A percentile compares a stretch with the other conserved stretches of the same genome.
These are phyloP conservation scores for Pyricularia grisea DNA, from an alignment of 2,329 filamentous ascomycete species.

Conservation along the genomic window DNA sequence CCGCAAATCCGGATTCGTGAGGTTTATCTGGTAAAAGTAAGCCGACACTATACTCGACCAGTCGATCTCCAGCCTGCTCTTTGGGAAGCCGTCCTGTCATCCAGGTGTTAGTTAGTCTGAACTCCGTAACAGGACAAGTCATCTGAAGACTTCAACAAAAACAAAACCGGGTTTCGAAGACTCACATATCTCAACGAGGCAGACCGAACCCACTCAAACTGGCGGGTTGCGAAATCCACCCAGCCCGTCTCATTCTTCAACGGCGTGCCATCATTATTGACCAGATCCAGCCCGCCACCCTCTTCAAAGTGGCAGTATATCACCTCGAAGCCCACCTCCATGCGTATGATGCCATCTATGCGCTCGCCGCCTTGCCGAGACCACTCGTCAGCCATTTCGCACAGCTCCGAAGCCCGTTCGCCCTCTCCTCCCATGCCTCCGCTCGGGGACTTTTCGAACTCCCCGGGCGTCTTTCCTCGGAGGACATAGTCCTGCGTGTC, in stretches of 20 bases:
- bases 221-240: slow-evolving; percentile 7
- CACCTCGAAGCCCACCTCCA: slow-evolving; percentile 63
- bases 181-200: slow-evolving; percentile 22
- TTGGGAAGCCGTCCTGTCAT: slow-evolving; percentile 33
- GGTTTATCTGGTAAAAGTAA: slow-evolving; percentile 40
- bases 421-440: slow-evolving; percentile 25
- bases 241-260: slow-evolving; percentile 11
- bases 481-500: slow-evolving; percentile 59
- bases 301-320: slow-evolving; percentile 54
- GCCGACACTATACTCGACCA: slow-evolving; percentile 42
- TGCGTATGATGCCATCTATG: slow-evolving; percentile 56
- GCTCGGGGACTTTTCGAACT: not conserved
- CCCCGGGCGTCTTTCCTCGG: slow-evolving; percentile 6
- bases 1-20: slow-evolving; percentile 28
- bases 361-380: slow-evolving; percentile 22
- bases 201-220: slow-evolving; percentile 28
- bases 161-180: not conserved
- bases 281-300: slow-evolving; percentile 24
- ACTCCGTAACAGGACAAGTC: not conserved
- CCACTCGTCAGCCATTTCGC: slow-evolving; percentile 40
- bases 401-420: slow-evolving; percentile 44
- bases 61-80: slow-evolving; percentile 30
- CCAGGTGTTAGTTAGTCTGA: not conserved
- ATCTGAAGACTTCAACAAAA: not conserved
- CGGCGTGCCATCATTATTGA: slow-evolving; percentile 16